Conservation (phyloP, 495 filamentous ascomycete genomes). For the Neurospora intermedia region DNA sequence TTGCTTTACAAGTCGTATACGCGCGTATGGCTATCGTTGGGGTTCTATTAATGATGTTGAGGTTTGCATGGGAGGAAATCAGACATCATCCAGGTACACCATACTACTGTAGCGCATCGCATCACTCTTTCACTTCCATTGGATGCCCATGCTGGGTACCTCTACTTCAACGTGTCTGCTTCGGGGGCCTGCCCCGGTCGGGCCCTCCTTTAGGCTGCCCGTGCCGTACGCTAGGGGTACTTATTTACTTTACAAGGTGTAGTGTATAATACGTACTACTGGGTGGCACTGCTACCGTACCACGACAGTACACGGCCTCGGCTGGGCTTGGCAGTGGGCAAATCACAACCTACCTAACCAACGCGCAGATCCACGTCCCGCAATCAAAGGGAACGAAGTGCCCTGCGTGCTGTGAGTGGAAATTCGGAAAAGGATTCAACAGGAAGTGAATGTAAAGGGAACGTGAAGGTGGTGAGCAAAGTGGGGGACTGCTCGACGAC, state of each 20-base stretch:
- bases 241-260: background rate
- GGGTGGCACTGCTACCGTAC: background rate
- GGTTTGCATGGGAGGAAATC: background rate
- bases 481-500: background rate
- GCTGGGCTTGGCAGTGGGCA: background rate
- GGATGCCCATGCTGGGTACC: background rate
- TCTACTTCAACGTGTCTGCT: background rate
- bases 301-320: background rate
- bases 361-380: background rate
- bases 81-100: background rate
- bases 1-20: background rate
- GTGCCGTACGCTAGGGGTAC: background rate
- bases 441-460: background rate
- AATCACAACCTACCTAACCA: background rate
- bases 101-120: background rate
- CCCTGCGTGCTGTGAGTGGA: background rate
- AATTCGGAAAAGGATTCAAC: background rate
- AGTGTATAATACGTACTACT: too few species aligned
- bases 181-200: background rate
- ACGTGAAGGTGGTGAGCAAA: background rate
- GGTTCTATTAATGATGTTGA: background rate
- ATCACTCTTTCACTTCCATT: background rate
- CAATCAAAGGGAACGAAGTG: background rate
- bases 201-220: background rate
- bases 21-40: background rate